phyloP scores from a whole-genome alignment of 495 filamentous ascomycete species.

The Copromyces sp. region DNA sequence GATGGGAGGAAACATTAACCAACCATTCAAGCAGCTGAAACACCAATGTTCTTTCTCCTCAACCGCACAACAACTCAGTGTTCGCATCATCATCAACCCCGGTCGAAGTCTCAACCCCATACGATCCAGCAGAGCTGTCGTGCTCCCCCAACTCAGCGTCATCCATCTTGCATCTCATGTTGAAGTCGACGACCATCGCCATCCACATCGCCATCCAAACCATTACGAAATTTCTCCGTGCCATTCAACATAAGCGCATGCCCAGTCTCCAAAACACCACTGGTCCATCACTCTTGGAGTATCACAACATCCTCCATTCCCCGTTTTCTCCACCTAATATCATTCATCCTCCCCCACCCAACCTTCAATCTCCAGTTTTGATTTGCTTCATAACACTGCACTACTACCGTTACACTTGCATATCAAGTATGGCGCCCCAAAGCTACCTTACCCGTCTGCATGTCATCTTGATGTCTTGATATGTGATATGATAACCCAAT shows the following conservation, averaged over 20 bases:
- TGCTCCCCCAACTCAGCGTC: neutral
- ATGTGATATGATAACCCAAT: neutral
- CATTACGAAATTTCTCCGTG: neutral
- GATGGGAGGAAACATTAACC: neutral
- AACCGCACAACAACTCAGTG: neutral
- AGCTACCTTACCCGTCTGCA: neutral
- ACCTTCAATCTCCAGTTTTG: neutral
- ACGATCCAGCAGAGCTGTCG: neutral
- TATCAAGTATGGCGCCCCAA: neutral
- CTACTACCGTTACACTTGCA: neutral
- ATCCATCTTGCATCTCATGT: neutral
- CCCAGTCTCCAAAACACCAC: neutral
- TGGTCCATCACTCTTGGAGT: neutral
- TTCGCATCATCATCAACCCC: neutral
- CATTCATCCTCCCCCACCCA: neutral
- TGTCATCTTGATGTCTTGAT: neutral
- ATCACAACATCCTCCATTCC: neutral
- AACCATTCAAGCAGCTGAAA: neutral
- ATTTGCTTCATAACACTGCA: neutral
- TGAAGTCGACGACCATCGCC: neutral
- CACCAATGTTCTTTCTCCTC: neutral
- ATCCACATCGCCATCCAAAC: neutral
- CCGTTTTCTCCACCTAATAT: neutral
- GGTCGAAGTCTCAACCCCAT: neutral
- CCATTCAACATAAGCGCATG: neutral